Evolutionary conservation across 345 rosid species (phyloP).

Genomic region (Microthlaspi erraticum): DNA sequence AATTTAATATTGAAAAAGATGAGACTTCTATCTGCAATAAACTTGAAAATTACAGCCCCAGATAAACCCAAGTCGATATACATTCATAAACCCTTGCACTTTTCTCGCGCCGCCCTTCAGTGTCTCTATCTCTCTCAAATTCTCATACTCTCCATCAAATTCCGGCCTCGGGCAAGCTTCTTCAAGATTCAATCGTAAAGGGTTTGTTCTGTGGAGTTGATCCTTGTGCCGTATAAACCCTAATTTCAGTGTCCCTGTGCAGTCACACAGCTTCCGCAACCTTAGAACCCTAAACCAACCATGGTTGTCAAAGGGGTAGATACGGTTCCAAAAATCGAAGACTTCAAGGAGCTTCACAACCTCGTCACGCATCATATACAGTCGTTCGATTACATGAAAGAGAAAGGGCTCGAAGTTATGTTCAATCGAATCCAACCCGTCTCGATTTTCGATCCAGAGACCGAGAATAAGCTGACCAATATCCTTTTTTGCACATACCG

Average conservation of each 20-base stretch:
- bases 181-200: background rate
- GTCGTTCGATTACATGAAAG: slow-evolving; percentile 82
- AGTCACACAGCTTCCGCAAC: background rate
- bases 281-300: slow-evolving; percentile 5
- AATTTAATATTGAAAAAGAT: background rate
- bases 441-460: slow-evolving; percentile 49
- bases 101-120: slow-evolving; percentile 14
- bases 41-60: background rate
- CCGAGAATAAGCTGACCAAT: slow-evolving; percentile 58
- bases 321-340: slow-evolving; percentile 40
- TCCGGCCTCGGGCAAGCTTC: background rate
- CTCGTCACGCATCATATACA: slow-evolving; percentile 85
- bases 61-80: slow-evolving; percentile 9
- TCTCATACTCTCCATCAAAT: background rate
- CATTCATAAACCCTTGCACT: background rate
- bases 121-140: background rate
- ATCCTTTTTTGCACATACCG: slow-evolving; percentile 54
- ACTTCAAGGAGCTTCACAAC: slow-evolving; percentile 58
- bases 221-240: background rate
- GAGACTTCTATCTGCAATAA: slow-evolving; percentile 3
- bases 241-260: background rate
- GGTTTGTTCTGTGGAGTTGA: background rate
- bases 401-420: slow-evolving; percentile 78
- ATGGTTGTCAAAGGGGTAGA: slow-evolving; percentile 30
- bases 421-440: slow-evolving; percentile 64